These are phyloP conservation scores for Metarhizium album DNA, from an alignment of 2,329 filamentous ascomycete genomes.

Conservation along the genomic window DNA sequence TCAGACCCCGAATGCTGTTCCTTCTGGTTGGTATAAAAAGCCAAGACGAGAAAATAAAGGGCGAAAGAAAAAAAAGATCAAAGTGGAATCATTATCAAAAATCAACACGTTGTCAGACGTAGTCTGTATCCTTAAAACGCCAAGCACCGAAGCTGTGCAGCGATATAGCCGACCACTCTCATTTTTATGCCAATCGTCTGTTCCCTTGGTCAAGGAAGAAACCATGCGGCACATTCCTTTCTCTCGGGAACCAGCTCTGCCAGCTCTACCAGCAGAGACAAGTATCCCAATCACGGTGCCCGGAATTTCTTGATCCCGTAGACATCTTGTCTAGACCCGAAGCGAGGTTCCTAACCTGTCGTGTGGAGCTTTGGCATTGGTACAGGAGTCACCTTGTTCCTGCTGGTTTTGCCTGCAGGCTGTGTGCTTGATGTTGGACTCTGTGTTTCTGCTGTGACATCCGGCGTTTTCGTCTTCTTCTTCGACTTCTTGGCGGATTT, in stretches of 20 bases:
- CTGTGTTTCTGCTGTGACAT: conserved; percentile 8
- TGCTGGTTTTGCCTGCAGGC: conserved; percentile 5
- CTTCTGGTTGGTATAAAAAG: not conserved
- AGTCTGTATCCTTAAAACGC: conserved; percentile 4
- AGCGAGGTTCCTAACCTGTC: conserved; percentile 14
- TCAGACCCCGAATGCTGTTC: not conserved
- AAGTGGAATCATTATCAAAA: not conserved
- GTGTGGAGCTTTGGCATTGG: conserved; percentile 13
- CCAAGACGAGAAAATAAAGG: no score
- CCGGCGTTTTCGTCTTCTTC: conserved; percentile 19
- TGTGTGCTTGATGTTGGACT: conserved; percentile 13
- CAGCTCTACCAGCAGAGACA: not conserved
- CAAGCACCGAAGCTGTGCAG: conserved; percentile 6
- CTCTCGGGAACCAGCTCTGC: not conserved
- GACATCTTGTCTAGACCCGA: not conserved
- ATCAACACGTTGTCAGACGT: not conserved
- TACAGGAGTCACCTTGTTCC: conserved; percentile 16
- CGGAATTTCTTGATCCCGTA: not conserved
- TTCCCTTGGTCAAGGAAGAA: not conserved
- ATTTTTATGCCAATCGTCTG: not conserved
- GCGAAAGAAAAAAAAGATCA: not conserved
- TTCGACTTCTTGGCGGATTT: conserved; percentile 20
- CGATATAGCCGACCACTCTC: not conserved
- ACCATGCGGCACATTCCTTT: not conserved
- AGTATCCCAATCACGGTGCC: not conserved